Percentiles rank a stretch among this genome's conserved stretches.
These are phyloP conservation scores for Triticum monococcum DNA, from an alignment of 176 grass and related monocot genomes.

Conservation along the genomic window DNA sequence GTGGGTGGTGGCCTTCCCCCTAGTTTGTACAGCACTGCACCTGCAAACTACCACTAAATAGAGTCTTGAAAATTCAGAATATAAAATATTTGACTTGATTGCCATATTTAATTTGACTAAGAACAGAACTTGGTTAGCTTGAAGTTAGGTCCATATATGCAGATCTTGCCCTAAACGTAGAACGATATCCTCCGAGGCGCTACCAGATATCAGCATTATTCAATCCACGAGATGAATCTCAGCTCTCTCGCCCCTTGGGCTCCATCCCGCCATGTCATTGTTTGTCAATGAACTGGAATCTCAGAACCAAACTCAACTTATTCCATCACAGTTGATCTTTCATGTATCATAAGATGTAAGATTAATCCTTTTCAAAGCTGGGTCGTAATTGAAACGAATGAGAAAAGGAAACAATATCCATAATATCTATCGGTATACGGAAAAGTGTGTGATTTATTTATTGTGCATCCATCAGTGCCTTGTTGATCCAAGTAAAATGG, in stretches of 20 bases:
- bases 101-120: neutral
- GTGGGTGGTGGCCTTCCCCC: neutral
- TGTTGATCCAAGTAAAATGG: neutral
- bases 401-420: neutral
- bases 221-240: neutral
- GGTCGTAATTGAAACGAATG: neutral
- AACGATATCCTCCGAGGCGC: neutral
- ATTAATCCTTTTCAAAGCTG: neutral
- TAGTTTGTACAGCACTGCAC: neutral
- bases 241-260: neutral
- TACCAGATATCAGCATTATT: neutral
- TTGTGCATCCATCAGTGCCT: neutral
- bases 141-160: neutral
- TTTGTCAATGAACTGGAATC: neutral
- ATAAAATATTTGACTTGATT: neutral
- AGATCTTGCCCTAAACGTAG: neutral
- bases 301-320: neutral
- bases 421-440: neutral
- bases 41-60: neutral
- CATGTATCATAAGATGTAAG: neutral
- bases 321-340: neutral
- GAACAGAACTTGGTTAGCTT: neutral
- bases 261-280: neutral
- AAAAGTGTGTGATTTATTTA: no score
- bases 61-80: neutral